These are phyloP conservation scores for Phytophthora tubulina DNA, from an alignment of 352 stramenopile genomes.

Conservation along the genomic window DNA sequence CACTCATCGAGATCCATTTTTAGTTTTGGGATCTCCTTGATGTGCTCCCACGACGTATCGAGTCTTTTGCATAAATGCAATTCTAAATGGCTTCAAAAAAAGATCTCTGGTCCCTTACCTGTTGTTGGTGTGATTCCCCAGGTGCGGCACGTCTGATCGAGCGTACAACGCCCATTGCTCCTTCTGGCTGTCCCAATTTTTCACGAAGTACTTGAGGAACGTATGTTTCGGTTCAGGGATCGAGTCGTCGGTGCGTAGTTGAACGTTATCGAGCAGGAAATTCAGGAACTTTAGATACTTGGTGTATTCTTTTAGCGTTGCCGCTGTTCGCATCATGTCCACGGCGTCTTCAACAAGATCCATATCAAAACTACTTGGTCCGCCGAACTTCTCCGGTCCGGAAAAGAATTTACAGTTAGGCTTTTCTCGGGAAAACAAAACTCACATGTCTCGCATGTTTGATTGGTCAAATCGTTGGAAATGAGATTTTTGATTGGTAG, in stretches of 20 bases:
- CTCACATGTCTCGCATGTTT: too few species aligned
- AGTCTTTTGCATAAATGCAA: conserved; percentile 1
- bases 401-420: too few species aligned
- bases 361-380: background rate
- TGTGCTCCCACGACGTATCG: background rate
- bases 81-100: background rate
- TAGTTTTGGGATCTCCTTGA: conserved; percentile 4
- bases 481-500: too few species aligned
- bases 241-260: background rate
- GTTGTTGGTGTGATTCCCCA: conserved; percentile 18
- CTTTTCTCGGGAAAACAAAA: too few species aligned
- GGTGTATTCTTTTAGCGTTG: background rate
- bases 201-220: background rate
- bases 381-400: background rate
- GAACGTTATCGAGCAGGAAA: background rate
- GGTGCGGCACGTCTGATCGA: conserved; percentile 5
- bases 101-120: background rate
- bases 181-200: conserved; percentile 1
- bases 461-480: too few species aligned
- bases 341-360: conserved; percentile 5
- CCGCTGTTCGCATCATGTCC: background rate
- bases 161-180: conserved; percentile 13
- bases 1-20: conserved; percentile 11
- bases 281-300: conserved; percentile 14
- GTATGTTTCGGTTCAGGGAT: background rate